A percentile compares a stretch with the other conserved stretches of the same genome.
Conservation (phyloP, 495 filamentous ascomycete species). For the Neurospora cerealis region DNA sequence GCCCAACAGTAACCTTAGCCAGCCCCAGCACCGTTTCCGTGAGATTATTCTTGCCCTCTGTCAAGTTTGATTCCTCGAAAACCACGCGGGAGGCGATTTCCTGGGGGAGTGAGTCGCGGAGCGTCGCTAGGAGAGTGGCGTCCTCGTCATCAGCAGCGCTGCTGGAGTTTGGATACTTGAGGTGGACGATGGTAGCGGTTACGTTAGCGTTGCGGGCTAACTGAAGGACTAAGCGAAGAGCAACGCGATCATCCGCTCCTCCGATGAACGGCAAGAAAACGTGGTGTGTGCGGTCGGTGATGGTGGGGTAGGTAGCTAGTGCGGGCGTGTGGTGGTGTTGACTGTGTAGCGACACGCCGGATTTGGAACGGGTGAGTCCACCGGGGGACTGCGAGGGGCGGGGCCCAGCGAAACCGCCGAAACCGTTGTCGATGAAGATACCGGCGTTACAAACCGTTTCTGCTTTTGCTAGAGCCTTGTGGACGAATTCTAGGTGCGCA, state of each 20-base stretch:
- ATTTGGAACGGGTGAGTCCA: constrained; percentile 37
- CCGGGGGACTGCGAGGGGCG: constrained; percentile 20
- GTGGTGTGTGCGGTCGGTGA: constrained; percentile 64
- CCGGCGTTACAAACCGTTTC: constrained; percentile 51
- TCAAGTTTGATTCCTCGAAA: constrained; percentile 36
- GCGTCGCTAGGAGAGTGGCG: constrained; percentile 47
- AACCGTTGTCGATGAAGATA: constrained; percentile 73
- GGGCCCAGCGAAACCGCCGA: constrained; percentile 37
- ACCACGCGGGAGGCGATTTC: constrained; percentile 51
- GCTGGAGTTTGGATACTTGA: no score
- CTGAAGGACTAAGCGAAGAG: constrained; percentile 72
- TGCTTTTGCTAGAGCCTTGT: constrained; percentile 48
- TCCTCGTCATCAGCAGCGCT: constrained; percentile 38
- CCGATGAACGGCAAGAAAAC: constrained; percentile 85
- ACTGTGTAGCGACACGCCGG: constrained; percentile 49
- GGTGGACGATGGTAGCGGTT: constrained; percentile 57
- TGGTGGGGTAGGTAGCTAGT: constrained; percentile 28
- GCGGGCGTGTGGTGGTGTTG: constrained; percentile 20
- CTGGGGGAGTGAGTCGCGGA: constrained; percentile 51
- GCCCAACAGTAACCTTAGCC: constrained; percentile 52
- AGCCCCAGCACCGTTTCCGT: constrained; percentile 17
- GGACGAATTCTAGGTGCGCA: constrained; percentile 57
- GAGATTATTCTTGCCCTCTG: constrained; percentile 11
- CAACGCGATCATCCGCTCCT: constrained; percentile 72
- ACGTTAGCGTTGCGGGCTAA: constrained; percentile 67